These are phyloP conservation scores for Saccharomycopsis crataegensis DNA, from an alignment of 1,139 yeast genomes.

Conservation along the genomic window DNA sequence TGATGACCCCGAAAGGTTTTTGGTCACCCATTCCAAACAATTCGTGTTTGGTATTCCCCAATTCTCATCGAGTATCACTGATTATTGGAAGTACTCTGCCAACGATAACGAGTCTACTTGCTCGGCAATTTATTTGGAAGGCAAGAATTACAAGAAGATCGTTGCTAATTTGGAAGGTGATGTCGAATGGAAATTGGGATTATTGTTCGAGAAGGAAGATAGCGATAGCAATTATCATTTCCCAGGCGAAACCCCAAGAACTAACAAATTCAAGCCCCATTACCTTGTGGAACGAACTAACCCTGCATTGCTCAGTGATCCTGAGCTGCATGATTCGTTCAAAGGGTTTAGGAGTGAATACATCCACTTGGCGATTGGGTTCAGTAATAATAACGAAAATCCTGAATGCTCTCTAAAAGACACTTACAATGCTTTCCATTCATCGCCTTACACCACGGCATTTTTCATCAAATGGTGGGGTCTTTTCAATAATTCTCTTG, in stretches of 20 bases:
- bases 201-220: conserved; percentile 44
- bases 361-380: conserved; percentile 69
- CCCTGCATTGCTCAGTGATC: conserved; percentile 46
- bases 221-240: conserved; percentile 24
- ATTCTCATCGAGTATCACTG: conserved; percentile 31
- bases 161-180: conserved; percentile 46
- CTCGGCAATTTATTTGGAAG: neutral
- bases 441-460: conserved; percentile 60
- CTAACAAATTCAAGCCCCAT: conserved; percentile 50
- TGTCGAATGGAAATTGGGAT: conserved; percentile 44
- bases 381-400: conserved; percentile 38
- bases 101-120: neutral
- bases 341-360: conserved; percentile 71
- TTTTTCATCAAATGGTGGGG: conserved; percentile 85
- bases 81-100: conserved; percentile 28
- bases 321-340: conserved; percentile 61
- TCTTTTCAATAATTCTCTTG: conserved; percentile 47
- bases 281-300: conserved; percentile 53
- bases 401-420: neutral
- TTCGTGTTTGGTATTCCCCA: conserved; percentile 61
- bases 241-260: conserved; percentile 25
- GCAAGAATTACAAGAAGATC: conserved; percentile 29
- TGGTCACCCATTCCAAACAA: conserved; percentile 57
- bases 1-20: conserved; percentile 53
- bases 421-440: conserved; percentile 64